Evolutionary conservation across 164 flowering plant species (phyloP).

Genomic region (Euptelea pleiosperma): DNA sequence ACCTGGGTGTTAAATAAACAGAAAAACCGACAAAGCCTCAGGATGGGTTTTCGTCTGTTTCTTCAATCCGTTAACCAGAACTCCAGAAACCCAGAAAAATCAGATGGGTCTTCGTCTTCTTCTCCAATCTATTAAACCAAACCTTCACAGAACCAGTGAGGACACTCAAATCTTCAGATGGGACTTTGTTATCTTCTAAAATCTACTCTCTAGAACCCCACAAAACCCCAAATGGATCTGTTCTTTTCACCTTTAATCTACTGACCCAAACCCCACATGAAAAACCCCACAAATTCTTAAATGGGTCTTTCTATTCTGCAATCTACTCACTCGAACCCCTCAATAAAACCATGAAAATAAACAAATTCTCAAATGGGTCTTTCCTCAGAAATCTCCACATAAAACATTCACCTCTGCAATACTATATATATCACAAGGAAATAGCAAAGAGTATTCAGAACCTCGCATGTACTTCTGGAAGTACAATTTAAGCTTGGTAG

Average conservation of each 20-base stretch:
- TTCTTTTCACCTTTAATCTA: no score
- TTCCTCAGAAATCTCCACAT: neutral
- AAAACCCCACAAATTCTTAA: neutral
- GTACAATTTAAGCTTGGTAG: constrained; percentile 7
- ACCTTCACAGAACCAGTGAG: neutral
- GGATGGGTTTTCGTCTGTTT: neutral
- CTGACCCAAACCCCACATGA: neutral
- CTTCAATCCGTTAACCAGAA: neutral
- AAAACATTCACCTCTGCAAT: neutral
- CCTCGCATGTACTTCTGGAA: neutral
- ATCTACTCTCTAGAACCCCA: no score
- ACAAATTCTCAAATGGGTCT: constrained; percentile 1
- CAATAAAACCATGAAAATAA: neutral
- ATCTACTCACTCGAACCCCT: neutral
- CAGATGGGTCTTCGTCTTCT: neutral
- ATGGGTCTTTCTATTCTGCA: constrained; percentile 2
- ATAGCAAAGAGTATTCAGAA: neutral
- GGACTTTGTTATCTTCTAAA: no score
- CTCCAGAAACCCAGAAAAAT: neutral
- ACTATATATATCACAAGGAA: neutral
- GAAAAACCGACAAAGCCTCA: neutral
- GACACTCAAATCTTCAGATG: no score
- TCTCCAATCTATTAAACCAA: neutral
- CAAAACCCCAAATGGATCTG: no score
- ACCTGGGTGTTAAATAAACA: constrained; percentile 6